These are phyloP conservation scores for Ramalina peruviana DNA, from an alignment of 495 filamentous ascomycete species.

Conservation along the genomic window DNA sequence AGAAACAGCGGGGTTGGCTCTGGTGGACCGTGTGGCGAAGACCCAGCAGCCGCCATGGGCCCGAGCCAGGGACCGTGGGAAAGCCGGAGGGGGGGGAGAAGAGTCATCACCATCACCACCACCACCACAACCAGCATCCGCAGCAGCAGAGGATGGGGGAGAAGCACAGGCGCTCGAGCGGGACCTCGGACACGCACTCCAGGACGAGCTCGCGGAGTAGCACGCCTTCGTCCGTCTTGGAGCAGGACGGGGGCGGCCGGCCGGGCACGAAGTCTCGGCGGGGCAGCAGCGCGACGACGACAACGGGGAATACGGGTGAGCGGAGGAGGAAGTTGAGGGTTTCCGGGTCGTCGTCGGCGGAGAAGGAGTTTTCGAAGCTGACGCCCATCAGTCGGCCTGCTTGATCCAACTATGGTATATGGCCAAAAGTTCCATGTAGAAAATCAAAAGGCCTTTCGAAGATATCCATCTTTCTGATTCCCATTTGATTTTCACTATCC, in stretches of 20 bases:
- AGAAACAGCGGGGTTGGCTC: slow-evolving; percentile 57
- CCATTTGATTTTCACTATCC: background rate
- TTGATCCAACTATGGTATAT: background rate
- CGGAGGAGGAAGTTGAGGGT: slow-evolving; percentile 13
- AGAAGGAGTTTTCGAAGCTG: slow-evolving; percentile 3
- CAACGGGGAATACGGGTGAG: slow-evolving; percentile 10
- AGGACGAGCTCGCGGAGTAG: slow-evolving; percentile 36
- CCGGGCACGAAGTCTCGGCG: slow-evolving; percentile 1
- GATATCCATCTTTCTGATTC: too few species aligned
- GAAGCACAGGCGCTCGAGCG: slow-evolving; percentile 18
- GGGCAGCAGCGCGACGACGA: slow-evolving; percentile 12
- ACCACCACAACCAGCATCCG: slow-evolving; percentile 24
- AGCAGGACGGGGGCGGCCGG: slow-evolving; percentile 5
- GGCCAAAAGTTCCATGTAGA: background rate
- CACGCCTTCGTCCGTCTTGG: slow-evolving; percentile 23
- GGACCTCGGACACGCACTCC: slow-evolving; percentile 32
- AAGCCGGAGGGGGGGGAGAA: slow-evolving; percentile 18
- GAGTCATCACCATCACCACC: slow-evolving; percentile 23
- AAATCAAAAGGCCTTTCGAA: too few species aligned
- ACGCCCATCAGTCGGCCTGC: slow-evolving; percentile 10
- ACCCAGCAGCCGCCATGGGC: slow-evolving; percentile 27
- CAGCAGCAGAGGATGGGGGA: slow-evolving; percentile 16
- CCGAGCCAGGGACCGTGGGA: slow-evolving; percentile 17
- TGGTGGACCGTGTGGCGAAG: slow-evolving; percentile 64
- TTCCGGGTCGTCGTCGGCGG: slow-evolving; percentile 1